Conservation (phyloP, 805 yeast genomes). For the Ogataea polymorpha region DNA sequence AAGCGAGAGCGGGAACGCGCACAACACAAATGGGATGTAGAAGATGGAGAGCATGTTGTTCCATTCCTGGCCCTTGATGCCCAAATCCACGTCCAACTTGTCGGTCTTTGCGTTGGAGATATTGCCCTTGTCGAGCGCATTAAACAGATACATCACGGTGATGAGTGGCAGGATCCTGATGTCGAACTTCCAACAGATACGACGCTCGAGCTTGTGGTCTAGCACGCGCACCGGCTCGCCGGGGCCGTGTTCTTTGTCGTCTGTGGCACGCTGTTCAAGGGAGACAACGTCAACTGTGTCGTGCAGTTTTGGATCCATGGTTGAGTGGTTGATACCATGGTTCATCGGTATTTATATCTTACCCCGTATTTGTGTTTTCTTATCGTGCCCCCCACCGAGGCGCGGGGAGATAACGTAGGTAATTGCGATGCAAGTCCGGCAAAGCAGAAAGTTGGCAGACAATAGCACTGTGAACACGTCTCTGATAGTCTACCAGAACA, state of each 20-base stretch:
- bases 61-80: constrained; percentile 42
- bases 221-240: constrained; percentile 11
- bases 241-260: constrained; percentile 3
- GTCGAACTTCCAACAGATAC: constrained; percentile 42
- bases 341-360: not conserved
- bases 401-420: not conserved
- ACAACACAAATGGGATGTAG: constrained; percentile 44
- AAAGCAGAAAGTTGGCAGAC: too few relatives aligned
- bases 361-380: not conserved
- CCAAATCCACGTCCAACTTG: constrained; percentile 41
- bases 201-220: constrained; percentile 27
- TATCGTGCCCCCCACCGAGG: constrained; percentile 1
- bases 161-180: constrained; percentile 42
- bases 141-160: constrained; percentile 45
- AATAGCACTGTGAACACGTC: too few relatives aligned
- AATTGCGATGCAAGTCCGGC: too few relatives aligned
- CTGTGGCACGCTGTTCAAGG: constrained; percentile 6
- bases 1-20: constrained; percentile 42
- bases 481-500: too few relatives aligned
- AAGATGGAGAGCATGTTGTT: constrained; percentile 44
- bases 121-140: constrained; percentile 48
- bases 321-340: not conserved
- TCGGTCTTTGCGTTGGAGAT: constrained; percentile 49
- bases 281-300: constrained; percentile 11
- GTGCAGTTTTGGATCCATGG: constrained; percentile 7